These are phyloP conservation scores for Irpex sp. DNA, from an alignment of 1,284 basidiomycete species.

Conservation along the genomic window DNA sequence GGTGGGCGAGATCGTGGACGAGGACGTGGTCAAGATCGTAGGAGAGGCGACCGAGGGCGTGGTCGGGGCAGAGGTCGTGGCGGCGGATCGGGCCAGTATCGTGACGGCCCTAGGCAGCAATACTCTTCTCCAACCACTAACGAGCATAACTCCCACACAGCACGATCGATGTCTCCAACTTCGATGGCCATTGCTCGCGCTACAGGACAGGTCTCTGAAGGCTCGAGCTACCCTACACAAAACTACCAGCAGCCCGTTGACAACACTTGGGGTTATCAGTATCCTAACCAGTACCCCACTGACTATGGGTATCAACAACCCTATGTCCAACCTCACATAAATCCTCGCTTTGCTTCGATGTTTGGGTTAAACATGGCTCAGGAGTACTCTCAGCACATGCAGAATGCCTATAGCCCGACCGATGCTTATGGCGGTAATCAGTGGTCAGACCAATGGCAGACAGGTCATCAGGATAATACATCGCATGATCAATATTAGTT, in stretches of 20 bases:
- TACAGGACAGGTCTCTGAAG: constrained; percentile 35
- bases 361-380: constrained; percentile 41
- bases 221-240: constrained; percentile 7
- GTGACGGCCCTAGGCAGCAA: background rate
- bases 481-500: background rate
- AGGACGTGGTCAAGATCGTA: constrained; percentile 25
- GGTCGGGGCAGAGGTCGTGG: constrained; percentile 33
- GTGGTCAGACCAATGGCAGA: background rate
- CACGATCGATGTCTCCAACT: constrained; percentile 37
- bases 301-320: constrained; percentile 28
- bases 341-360: constrained; percentile 61
- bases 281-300: constrained; percentile 18
- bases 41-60: constrained; percentile 23
- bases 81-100: constrained; percentile 12
- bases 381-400: background rate
- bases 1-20: constrained; percentile 21
- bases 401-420: constrained; percentile 2
- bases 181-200: constrained; percentile 42
- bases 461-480: background rate
- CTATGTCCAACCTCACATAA: constrained; percentile 74
- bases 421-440: background rate
- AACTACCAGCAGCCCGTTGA: constrained; percentile 11
- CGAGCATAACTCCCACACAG: constrained; percentile 26
- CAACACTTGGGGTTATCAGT: constrained; percentile 18
- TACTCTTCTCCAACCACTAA: constrained; percentile 10